Evolutionary conservation across 164 flowering plant genomes (phyloP), one percentile per base, ranked within the genome.

Genomic region (Stephania cephalantha): DNA sequence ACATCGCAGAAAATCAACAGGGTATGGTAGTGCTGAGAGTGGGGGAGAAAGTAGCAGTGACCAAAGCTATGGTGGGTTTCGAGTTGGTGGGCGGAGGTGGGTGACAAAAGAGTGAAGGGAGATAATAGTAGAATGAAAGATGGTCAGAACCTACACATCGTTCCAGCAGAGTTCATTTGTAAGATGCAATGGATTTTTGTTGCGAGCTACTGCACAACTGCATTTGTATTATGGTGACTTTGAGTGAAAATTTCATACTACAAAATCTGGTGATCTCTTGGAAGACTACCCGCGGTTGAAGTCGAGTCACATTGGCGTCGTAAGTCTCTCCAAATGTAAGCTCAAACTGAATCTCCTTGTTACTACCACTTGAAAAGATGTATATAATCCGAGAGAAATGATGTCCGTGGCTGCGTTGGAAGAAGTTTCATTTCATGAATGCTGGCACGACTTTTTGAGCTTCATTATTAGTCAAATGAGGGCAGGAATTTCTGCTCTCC

Each of bases 31-130:
- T 83, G 90, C 89, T 30, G 99, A 73, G 35, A 73, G 97, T 77
- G 97, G 97, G 10, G 95, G 94, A 69, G 99, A 95, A 79, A 93
- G 97, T 84, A 87, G 97, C 79, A 90, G 89, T 68, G 98, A 92
- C 74, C 92, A 85, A 76, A 84, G 84, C 74, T 86, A 84, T 69
- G 80, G 93, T 71, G 90, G 88, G 18, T 86, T 67, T 79, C 85
- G 84, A 68, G 81, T 93, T 50, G 87, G 90, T 44, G 98, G 98
- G 30, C 82, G 79, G 3, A 86, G 97, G 78, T 96, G 99, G 99
- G 80, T 90, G 63, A 88, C 89, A 44, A 96, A 88, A 81, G 98
- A 95, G 20, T 93, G 86, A 44, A 22, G 50, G 42, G 3, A 45
- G 70, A 52, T 46, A 9, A 55, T 46, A 10, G 20, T 58, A 9